Conservation (phyloP, 192 early-diverging fungal species). For the Coemansia sp. region DNA sequence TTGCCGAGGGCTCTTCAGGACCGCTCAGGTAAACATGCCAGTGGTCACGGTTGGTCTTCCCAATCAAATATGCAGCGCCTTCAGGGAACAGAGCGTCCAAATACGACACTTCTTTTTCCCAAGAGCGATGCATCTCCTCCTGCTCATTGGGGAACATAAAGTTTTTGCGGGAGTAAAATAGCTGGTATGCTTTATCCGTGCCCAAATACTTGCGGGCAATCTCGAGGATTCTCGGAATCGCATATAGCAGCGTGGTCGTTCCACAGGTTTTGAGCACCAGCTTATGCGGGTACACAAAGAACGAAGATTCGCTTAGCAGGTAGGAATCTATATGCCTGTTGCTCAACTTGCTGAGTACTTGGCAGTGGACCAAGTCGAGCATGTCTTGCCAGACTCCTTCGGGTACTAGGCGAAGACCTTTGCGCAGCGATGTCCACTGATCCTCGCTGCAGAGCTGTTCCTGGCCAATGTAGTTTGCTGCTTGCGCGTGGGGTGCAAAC, state of each 20-base stretch:
- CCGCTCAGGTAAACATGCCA: constrained; percentile 92
- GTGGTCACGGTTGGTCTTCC: constrained; percentile 91
- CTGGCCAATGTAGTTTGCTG: constrained; percentile 22
- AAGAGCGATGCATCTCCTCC: constrained; percentile 80
- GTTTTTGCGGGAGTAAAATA: constrained; percentile 95
- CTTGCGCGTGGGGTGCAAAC: constrained; percentile 60
- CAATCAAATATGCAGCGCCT: constrained; percentile 86
- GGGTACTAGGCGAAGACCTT: constrained; percentile 72
- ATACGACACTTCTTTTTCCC: constrained; percentile 85
- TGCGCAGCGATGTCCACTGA: constrained; percentile 35
- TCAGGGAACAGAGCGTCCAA: constrained; percentile 66
- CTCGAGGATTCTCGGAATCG: constrained; percentile 81
- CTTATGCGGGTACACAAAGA: constrained; percentile 97
- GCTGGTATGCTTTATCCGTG: constrained; percentile 62
- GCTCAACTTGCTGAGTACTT: constrained; percentile 80
- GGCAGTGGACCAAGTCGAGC: constrained; percentile 90
- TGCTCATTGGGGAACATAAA: constrained; percentile 96
- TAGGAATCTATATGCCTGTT: constrained; percentile 88
- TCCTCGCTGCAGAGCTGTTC: constrained; percentile 31
- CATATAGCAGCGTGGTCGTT: constrained; percentile 88
- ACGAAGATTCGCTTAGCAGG: constrained; percentile 93
- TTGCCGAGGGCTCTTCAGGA: constrained; percentile 47
- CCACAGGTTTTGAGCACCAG: constrained; percentile 97
- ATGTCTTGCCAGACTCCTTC: constrained; percentile 86
- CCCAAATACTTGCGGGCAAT: constrained; percentile 65